phyloP scores from a whole-genome alignment of 2,329 filamentous ascomycete genomes.

The Daldinia eschscholtzii region DNA sequence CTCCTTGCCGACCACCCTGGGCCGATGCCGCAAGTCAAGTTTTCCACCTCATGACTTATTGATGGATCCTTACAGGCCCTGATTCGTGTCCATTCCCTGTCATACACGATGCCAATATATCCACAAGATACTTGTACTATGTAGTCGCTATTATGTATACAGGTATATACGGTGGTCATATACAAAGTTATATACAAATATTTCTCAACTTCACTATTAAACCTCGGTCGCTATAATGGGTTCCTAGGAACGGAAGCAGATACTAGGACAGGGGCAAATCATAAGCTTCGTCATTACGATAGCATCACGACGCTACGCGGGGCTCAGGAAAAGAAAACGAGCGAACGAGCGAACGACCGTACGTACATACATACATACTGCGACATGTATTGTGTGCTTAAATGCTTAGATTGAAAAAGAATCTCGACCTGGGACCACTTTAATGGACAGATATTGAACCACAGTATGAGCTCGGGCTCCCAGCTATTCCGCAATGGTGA shows the following conservation, averaged over 20 bases:
- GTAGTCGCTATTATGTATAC: not conserved
- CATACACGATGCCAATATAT: slow-evolving; percentile 39
- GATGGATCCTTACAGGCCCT: slow-evolving; percentile 32
- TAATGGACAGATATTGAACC: slow-evolving; percentile 41
- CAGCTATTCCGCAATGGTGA: slow-evolving; percentile 35
- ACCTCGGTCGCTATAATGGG: slow-evolving; percentile 36
- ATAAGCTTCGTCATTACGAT: slow-evolving; percentile 40
- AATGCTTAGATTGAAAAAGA: slow-evolving; percentile 24
- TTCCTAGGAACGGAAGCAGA: slow-evolving; percentile 13
- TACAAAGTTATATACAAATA: slow-evolving; percentile 20
- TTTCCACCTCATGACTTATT: slow-evolving; percentile 34
- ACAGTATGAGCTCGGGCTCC: slow-evolving; percentile 36
- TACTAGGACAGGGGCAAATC: slow-evolving; percentile 34
- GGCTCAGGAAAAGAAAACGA: slow-evolving; percentile 34
- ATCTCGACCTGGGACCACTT: slow-evolving; percentile 35
- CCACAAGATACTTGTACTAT: slow-evolving; percentile 29
- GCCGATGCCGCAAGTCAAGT: slow-evolving; percentile 43
- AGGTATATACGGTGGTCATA: no score
- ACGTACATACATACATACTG: not conserved
- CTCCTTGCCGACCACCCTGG: slow-evolving; percentile 34
- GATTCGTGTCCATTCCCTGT: slow-evolving; percentile 43
- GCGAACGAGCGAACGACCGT: not conserved
- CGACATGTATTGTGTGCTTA: slow-evolving; percentile 14
- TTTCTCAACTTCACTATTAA: slow-evolving; percentile 25
- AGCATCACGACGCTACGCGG: slow-evolving; percentile 40